A percentile compares a stretch with the other conserved stretches of the same genome.
Evolutionary conservation across 2,329 filamentous ascomycete species (phyloP).

Genomic region (Pyrenochaeta sp.): DNA sequence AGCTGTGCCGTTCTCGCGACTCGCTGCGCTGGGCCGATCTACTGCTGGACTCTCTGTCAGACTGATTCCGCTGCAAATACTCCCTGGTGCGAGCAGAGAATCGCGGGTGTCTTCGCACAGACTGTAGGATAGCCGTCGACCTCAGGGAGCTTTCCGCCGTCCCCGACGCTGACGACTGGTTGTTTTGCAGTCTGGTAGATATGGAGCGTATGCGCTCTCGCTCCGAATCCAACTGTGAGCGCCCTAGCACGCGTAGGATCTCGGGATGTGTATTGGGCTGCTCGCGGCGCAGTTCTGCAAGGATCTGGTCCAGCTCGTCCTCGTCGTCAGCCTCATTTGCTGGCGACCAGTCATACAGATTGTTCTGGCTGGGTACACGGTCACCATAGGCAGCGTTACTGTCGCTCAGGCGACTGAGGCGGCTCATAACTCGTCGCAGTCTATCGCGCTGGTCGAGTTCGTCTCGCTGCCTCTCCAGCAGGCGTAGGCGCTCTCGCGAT

Average conservation of each 20-base stretch:
- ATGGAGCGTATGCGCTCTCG: slow-evolving; percentile 38
- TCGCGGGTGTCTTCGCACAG: slow-evolving; percentile 50
- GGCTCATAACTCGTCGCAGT: slow-evolving; percentile 56
- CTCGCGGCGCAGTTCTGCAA: slow-evolving; percentile 51
- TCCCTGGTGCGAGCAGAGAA: slow-evolving; percentile 50
- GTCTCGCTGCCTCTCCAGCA: slow-evolving; percentile 43
- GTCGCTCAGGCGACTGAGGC: slow-evolving; percentile 55
- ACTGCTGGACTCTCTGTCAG: slow-evolving; percentile 47
- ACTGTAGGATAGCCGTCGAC: slow-evolving; percentile 53
- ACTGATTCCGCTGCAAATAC: slow-evolving; percentile 51
- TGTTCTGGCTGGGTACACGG: slow-evolving; percentile 62
- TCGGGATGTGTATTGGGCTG: slow-evolving; percentile 51
- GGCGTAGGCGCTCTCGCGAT: slow-evolving; percentile 36
- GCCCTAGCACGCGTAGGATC: slow-evolving; percentile 47
- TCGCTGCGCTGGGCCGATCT: slow-evolving; percentile 27
- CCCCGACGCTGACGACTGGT: slow-evolving; percentile 20
- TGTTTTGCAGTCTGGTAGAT: slow-evolving; percentile 32
- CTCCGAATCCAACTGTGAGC: slow-evolving; percentile 47
- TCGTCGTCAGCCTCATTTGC: slow-evolving; percentile 48
- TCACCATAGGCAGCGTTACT: slow-evolving; percentile 59
- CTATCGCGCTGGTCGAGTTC: slow-evolving; percentile 52
- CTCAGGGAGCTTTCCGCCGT: slow-evolving; percentile 45
- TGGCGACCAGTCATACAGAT: slow-evolving; percentile 69
- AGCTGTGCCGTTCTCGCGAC: slow-evolving; percentile 33
- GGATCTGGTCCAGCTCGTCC: slow-evolving; percentile 52